Base-by-base conservation (phyloP, 2,329 filamentous ascomycete species). In the Arthrobotrys musiformis region DNA sequence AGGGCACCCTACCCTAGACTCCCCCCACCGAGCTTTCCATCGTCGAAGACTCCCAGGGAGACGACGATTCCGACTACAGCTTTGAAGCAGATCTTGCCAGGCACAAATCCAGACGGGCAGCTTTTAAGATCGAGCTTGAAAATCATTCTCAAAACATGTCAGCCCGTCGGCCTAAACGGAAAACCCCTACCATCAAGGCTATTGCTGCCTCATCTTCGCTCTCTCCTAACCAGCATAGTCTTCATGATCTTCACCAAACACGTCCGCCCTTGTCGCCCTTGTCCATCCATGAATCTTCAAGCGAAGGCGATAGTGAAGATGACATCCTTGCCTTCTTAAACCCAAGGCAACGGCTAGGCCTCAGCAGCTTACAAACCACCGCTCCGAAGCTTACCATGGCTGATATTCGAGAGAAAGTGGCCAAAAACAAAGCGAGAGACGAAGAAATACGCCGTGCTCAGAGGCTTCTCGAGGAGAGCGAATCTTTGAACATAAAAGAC, bases 51-150 rank as follows among this genome's bases (percentile, higher is more conserved):
- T 75, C 70, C 22, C 70, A 75, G n/a, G 70, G 46, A 22, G 70
- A 75, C 13, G 24, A 30, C 44, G 70, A 75, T n/a, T 62, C 54
- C 35, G 70, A 75, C n/a, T 75, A 75, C 70, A 66, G 44, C 30
- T 75, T 48, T 22, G 70, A 75, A 28, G 46, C 67, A 19, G 70
- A 75, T 22, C 37, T 75, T 17, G 13, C 26, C 22, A 56, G 70
- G 11, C 61, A 63, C 37, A 75, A 48, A 48, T 26, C 33, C 4
- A 46, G 63, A 8, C 54, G 28, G 8, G 56, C 15, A 17, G 24
- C 42, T 11, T 64, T 68, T 28, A 48, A 67, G 13, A 26, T 7
- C 15, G 46, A 68, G 37, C 63, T 69, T 9, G 13, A 75, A 37
- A 44, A 17, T 17, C 69, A 50, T 42, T 73, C 61, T 30, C 19